Conservation (phyloP, 129 eudicot genomes). For the Chrysanthemum seticuspe region DNA sequence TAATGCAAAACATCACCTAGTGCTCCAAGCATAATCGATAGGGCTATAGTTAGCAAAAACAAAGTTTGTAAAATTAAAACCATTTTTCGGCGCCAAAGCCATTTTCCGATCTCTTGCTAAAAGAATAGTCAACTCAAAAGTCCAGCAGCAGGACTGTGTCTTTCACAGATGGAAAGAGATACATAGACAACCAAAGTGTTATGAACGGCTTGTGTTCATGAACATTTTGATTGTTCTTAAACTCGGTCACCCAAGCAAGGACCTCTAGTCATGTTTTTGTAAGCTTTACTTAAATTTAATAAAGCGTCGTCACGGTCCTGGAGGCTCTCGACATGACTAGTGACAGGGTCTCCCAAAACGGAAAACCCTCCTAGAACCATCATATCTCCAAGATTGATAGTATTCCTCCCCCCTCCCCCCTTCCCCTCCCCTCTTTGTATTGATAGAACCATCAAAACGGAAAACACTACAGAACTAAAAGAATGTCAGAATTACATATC, state of each 20-base stretch:
- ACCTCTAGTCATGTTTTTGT: background rate
- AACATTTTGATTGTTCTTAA: conserved; percentile 25
- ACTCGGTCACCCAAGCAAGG: conserved; percentile 35
- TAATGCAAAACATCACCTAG: too few species aligned
- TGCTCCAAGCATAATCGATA: too few species aligned
- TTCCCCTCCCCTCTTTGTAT: too few species aligned
- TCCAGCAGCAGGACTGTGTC: background rate
- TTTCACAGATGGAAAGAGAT: conserved; percentile 23
- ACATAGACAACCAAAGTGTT: conserved; percentile 48
- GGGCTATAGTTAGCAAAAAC: too few species aligned
- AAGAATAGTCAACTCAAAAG: conserved; percentile 35
- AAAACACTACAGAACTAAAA: too few species aligned
- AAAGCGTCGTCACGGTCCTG: background rate
- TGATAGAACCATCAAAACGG: too few species aligned
- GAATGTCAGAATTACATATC: too few species aligned
- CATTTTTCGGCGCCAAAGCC: conserved; percentile 43
- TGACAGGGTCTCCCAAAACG: conserved; percentile 24
- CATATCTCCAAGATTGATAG: conserved; percentile 46
- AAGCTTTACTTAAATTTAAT: background rate
- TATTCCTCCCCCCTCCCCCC: conserved; percentile 31
- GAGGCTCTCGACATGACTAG: background rate
- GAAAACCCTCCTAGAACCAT: conserved; percentile 42
- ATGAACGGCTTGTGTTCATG: conserved; percentile 58
- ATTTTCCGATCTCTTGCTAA: conserved; percentile 41
- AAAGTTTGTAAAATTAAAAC: too few species aligned